Conservation (phyloP, 768 basidiomycete genomes). For the Kwoniella europaea region DNA sequence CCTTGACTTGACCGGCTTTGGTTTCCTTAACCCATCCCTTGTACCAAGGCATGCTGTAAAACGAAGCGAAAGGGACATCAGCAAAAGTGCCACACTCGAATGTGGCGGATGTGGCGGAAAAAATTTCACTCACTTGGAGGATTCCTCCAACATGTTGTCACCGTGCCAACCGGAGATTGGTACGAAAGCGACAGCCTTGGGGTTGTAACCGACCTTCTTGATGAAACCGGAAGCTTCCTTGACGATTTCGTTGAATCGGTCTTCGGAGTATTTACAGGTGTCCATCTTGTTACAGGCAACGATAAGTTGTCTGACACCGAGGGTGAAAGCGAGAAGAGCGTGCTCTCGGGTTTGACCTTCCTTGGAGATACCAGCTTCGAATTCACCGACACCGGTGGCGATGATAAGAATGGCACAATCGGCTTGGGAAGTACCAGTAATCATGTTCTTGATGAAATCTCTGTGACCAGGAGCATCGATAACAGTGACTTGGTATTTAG, state of each 20-base stretch:
- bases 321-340: conserved; percentile 98
- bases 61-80: conserved; percentile 16
- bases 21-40: conserved; percentile 99
- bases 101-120: background rate
- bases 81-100: conserved; percentile 4
- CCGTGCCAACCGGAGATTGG: conserved; percentile 99
- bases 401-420: conserved; percentile 99
- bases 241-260: conserved; percentile 99
- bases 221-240: conserved; percentile 98
- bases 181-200: conserved; percentile 96
- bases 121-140: conserved; percentile 71
- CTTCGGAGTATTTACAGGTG: conserved; percentile 99
- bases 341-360: conserved; percentile 99
- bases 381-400: conserved; percentile 98
- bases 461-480: conserved; percentile 96
- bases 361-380: conserved; percentile 99
- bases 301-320: conserved; percentile 99
- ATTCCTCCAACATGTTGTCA: conserved; percentile 99
- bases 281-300: conserved; percentile 98
- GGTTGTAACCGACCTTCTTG: conserved; percentile 82
- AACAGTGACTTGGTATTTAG: conserved; percentile 86
- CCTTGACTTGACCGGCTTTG: conserved; percentile 91
- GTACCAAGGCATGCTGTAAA: conserved; percentile 92
- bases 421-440: conserved; percentile 99
- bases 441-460: conserved; percentile 99